Percentiles rank a stretch among this genome's conserved stretches.
Evolutionary conservation across 2,329 filamentous ascomycete genomes (phyloP).

Genomic region (Pseudopyricularia javanii): DNA sequence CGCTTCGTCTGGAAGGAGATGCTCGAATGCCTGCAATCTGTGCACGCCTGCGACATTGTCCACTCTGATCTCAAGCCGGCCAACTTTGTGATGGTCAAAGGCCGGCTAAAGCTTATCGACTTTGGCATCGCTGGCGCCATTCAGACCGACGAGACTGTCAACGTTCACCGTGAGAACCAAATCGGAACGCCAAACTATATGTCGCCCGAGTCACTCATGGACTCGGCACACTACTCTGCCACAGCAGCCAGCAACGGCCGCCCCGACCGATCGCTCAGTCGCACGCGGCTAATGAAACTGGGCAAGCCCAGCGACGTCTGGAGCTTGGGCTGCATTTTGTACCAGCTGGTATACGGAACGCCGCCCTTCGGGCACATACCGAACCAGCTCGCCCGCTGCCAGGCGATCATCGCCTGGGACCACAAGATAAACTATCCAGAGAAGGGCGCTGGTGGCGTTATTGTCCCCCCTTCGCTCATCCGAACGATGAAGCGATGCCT

Average conservation of each 20-base stretch:
- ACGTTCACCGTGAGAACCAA: conserved; percentile 91
- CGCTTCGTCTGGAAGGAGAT: conserved; percentile 99
- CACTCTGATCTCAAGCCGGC: conserved; percentile 95
- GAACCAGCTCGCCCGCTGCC: conserved; percentile 75
- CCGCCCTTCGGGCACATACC: conserved; percentile 87
- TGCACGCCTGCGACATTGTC: conserved; percentile 84
- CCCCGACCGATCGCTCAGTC: conserved; percentile 23
- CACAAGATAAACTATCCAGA: conserved; percentile 62
- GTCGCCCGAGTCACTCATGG: conserved; percentile 88
- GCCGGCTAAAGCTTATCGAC: conserved; percentile 88
- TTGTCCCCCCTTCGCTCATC: conserved; percentile 46
- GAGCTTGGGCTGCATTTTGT: conserved; percentile 92
- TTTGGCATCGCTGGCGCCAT: conserved; percentile 98
- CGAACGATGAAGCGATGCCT: conserved; percentile 52
- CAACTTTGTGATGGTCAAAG: conserved; percentile 89
- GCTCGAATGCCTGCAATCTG: conserved; percentile 85
- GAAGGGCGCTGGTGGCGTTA: conserved; percentile 52
- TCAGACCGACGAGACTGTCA: conserved; percentile 87
- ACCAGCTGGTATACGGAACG: conserved; percentile 97
- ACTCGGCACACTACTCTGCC: conserved; percentile 50
- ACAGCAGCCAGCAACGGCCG: conserved; percentile 24
- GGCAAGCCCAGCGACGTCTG: conserved; percentile 95
- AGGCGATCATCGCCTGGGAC: conserved; percentile 72
- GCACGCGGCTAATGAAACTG: conserved; percentile 77
- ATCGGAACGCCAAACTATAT: conserved; percentile 98